phyloP scores from a whole-genome alignment of 1,284 basidiomycete species.

The Mycena sp. region DNA sequence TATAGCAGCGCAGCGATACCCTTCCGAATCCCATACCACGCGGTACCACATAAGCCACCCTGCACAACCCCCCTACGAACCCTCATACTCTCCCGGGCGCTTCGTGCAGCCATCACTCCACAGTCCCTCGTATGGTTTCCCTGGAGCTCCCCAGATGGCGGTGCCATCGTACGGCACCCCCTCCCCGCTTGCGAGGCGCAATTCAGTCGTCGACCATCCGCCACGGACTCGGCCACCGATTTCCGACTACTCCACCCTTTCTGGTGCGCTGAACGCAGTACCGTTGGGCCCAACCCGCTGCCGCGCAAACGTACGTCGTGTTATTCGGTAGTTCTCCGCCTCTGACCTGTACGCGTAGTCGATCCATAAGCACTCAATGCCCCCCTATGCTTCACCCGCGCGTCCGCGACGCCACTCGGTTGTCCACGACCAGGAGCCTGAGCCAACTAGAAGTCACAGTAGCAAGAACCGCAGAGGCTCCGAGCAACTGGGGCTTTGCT shows the following conservation, averaged over 20 bases:
- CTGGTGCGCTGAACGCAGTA: constrained; percentile 17
- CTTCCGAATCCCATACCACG: not conserved
- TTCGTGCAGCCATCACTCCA: constrained; percentile 26
- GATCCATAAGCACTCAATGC: constrained; percentile 18
- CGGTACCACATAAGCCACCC: constrained; percentile 6
- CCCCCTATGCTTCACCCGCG: constrained; percentile 13
- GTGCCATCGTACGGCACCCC: not conserved
- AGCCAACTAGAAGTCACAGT: not conserved
- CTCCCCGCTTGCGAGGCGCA: constrained; percentile 21
- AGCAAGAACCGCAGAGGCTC: constrained; percentile 19
- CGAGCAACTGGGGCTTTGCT: constrained; percentile 14
- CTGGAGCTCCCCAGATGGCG: constrained; percentile 14
- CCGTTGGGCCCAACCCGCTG: constrained; percentile 12
- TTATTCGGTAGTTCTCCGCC: too few species aligned
- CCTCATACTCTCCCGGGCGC: constrained; percentile 21
- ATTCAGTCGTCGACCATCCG: constrained; percentile 18
- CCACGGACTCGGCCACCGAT: constrained; percentile 3
- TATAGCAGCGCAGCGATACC: constrained; percentile 13
- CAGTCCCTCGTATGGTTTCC: constrained; percentile 22
- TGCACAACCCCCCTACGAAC: constrained; percentile 12
- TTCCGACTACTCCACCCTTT: constrained; percentile 21
- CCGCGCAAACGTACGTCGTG: constrained; percentile 16
- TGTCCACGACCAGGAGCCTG: not conserved
- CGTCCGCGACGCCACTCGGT: constrained; percentile 8
- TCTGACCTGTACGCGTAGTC: constrained; percentile 20